These are phyloP conservation scores for Moniliella sp. DNA, from an alignment of 1,284 basidiomycete species.

Conservation along the genomic window DNA sequence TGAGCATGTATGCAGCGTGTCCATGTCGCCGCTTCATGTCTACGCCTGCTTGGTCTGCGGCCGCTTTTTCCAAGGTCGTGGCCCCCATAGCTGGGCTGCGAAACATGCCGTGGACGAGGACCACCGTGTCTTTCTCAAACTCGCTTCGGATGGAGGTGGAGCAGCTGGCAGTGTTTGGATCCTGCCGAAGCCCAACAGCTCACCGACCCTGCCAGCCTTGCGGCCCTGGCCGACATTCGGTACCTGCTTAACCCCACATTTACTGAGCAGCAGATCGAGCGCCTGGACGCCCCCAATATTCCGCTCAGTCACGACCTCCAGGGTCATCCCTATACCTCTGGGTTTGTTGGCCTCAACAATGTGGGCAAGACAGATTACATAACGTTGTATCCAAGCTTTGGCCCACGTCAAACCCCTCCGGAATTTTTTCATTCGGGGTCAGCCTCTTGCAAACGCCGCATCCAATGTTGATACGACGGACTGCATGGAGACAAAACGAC, in stretches of 20 bases:
- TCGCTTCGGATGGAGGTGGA: too few species aligned
- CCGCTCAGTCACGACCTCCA: conserved; percentile 43
- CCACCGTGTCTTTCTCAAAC: conserved; percentile 93
- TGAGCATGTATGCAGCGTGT: conserved; percentile 92
- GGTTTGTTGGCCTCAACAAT: conserved; percentile 89
- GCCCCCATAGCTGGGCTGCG: conserved; percentile 77
- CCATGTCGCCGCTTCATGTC: conserved; percentile 81
- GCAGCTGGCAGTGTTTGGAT: conserved; percentile 75
- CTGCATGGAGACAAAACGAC: conserved; percentile 11
- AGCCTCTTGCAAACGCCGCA: not conserved
- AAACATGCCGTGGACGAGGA: conserved; percentile 90
- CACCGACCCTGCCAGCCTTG: conserved; percentile 64
- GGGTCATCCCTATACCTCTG: conserved; percentile 62
- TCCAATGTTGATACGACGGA: not conserved
- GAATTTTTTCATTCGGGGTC: conserved; percentile 42
- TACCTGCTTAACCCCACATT: conserved; percentile 72
- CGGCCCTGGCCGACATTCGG: conserved; percentile 52
- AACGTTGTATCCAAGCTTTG: conserved; percentile 88
- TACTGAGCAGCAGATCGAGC: conserved; percentile 37
- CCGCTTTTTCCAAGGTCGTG: conserved; percentile 93
- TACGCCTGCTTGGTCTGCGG: conserved; percentile 95
- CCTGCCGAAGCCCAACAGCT: conserved; percentile 93
- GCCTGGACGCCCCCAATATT: conserved; percentile 40
- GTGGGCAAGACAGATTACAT: conserved; percentile 90
- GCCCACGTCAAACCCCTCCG: conserved; percentile 73